A percentile compares a stretch with the other conserved stretches of the same genome.
Conservation (phyloP, 2,329 filamentous ascomycete species). For the Fusarium albosuccineum region DNA sequence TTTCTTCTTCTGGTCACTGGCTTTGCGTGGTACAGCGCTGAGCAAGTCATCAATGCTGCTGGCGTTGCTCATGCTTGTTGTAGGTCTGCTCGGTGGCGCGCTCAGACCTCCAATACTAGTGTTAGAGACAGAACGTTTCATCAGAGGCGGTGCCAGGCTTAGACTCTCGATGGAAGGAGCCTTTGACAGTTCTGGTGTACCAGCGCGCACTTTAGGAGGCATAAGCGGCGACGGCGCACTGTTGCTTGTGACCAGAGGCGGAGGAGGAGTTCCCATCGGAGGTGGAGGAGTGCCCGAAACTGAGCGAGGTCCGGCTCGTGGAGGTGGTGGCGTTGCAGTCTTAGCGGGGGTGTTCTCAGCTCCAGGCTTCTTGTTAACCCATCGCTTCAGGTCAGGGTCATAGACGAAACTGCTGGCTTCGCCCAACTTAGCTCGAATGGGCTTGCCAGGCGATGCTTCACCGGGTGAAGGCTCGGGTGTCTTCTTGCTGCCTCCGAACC, state of each 20-base stretch:
- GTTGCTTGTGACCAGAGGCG: slow-evolving; percentile 46
- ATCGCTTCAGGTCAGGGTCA: slow-evolving; percentile 95
- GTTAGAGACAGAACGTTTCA: slow-evolving; percentile 64
- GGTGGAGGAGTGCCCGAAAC: slow-evolving; percentile 64
- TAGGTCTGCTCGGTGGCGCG: slow-evolving; percentile 75
- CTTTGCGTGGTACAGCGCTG: slow-evolving; percentile 78
- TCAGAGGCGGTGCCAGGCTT: slow-evolving; percentile 51
- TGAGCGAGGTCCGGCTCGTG: slow-evolving; percentile 70
- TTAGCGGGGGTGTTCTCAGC: slow-evolving; percentile 71
- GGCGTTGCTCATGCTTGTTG: slow-evolving; percentile 89
- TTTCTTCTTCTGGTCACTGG: slow-evolving; percentile 67
- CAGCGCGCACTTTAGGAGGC: slow-evolving; percentile 46
- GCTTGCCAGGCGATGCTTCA: slow-evolving; percentile 66
- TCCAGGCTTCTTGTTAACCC: slow-evolving; percentile 95
- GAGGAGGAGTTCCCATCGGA: slow-evolving; percentile 50
- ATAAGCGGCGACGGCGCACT: slow-evolving; percentile 51
- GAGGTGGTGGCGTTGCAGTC: slow-evolving; percentile 82
- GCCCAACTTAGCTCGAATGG: slow-evolving; percentile 93
- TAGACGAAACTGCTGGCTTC: slow-evolving; percentile 95
- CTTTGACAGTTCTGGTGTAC: slow-evolving; percentile 51
- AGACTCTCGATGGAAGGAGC: slow-evolving; percentile 55
- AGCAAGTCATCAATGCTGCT: slow-evolving; percentile 95
- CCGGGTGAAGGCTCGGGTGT: slow-evolving; percentile 50
- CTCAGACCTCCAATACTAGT: slow-evolving; percentile 59
- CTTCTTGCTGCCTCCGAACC: slow-evolving; percentile 83